Percentiles rank a stretch among this genome's conserved stretches.
phyloP scores from a whole-genome alignment of 805 yeast genomes.

The Candida hispaniensis region DNA sequence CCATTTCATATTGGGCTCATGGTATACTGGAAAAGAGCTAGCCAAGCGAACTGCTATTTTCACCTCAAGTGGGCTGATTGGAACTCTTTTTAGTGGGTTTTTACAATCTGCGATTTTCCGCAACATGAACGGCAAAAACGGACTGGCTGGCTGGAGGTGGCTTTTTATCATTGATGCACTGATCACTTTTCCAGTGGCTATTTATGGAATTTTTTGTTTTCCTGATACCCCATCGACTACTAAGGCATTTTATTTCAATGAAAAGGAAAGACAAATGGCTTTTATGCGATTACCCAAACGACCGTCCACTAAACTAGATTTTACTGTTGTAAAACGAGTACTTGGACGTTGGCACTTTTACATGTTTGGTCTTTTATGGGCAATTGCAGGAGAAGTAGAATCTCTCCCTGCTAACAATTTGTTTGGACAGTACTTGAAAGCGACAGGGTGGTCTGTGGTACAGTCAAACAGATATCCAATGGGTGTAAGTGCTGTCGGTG shows the following conservation, averaged over 20 bases:
- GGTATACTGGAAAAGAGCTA: slow-evolving; percentile 37
- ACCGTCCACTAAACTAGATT: slow-evolving; percentile 24
- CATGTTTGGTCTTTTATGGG: slow-evolving; percentile 30
- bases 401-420: slow-evolving; percentile 35
- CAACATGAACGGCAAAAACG: slow-evolving; percentile 34
- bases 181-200: slow-evolving; percentile 18
- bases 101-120: slow-evolving; percentile 36
- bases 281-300: slow-evolving; percentile 25
- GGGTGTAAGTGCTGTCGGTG: slow-evolving; percentile 34
- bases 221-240: slow-evolving; percentile 17
- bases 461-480: slow-evolving; percentile 36
- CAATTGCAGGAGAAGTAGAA: slow-evolving; percentile 32
- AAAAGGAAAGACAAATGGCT: slow-evolving; percentile 28
- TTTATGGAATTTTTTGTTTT: slow-evolving; percentile 17
- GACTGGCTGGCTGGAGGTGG: slow-evolving; percentile 31
- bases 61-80: slow-evolving; percentile 33
- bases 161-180: slow-evolving; percentile 19
- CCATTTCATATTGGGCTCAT: slow-evolving; percentile 36
- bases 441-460: slow-evolving; percentile 27
- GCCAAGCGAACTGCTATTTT: slow-evolving; percentile 35
- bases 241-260: slow-evolving; percentile 27
- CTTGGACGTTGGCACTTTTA: slow-evolving; percentile 29
- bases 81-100: slow-evolving; percentile 37
- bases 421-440: slow-evolving; percentile 31
- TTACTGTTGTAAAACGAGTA: slow-evolving; percentile 22